Percentiles rank a stretch among this genome's conserved stretches.
Evolutionary conservation across 495 filamentous ascomycete species (phyloP).

Genomic region (Clohesyomyces aquaticus): DNA sequence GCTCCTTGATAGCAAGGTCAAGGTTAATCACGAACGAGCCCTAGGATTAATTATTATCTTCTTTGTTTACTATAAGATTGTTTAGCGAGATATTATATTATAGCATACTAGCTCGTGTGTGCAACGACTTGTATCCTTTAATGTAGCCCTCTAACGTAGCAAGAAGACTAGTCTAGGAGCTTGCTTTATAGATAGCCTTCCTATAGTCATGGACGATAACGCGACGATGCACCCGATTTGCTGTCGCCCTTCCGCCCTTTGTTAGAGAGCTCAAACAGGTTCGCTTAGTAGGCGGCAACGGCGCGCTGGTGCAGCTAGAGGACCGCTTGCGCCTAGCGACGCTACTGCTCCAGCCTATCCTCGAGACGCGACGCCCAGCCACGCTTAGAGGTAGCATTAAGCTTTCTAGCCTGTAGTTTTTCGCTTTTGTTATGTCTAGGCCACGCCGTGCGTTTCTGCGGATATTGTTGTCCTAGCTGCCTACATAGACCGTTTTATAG

Average conservation of each 20-base stretch:
- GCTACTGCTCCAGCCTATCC: conserved; percentile 39
- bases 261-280: conserved; percentile 45
- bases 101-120: conserved; percentile 44
- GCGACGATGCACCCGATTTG: conserved; percentile 52
- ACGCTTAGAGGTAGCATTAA: conserved; percentile 36
- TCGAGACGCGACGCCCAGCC: conserved; percentile 27
- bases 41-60: conserved; percentile 43
- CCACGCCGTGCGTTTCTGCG: conserved; percentile 45
- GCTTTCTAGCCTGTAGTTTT: conserved; percentile 43
- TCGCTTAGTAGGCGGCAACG: conserved; percentile 48
- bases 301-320: conserved; percentile 43
- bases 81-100: conserved; percentile 48
- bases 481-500: conserved; percentile 51
- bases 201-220: conserved; percentile 51
- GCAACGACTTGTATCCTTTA: conserved; percentile 44
- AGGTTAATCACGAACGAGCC: conserved; percentile 51
- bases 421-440: conserved; percentile 48
- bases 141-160: conserved; percentile 46
- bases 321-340: conserved; percentile 45
- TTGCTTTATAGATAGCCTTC: conserved; percentile 50
- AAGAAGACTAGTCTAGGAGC: too few relatives aligned
- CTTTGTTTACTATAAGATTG: conserved; percentile 52
- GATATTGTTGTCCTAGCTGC: conserved; percentile 46
- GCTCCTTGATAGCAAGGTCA: too few relatives aligned
- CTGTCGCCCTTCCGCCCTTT: conserved; percentile 34